Percentiles rank a stretch among this genome's conserved stretches.
Conservation (phyloP, 75 land plant genomes). For the Isoetes taiwanensis region DNA sequence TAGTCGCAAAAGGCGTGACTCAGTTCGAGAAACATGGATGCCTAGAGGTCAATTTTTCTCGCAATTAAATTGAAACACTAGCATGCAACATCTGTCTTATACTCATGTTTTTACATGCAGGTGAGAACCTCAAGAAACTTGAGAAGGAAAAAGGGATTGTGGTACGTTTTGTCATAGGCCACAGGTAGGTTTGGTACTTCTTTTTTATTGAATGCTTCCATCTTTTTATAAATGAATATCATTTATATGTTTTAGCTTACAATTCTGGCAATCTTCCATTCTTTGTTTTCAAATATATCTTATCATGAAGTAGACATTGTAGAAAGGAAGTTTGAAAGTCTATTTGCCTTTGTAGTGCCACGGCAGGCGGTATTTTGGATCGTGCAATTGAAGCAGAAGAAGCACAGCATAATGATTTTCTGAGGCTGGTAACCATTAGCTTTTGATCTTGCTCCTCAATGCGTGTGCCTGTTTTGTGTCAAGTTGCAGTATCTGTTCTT, state of each 20-base stretch:
- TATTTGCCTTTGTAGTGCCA: not conserved
- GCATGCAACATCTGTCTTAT: not conserved
- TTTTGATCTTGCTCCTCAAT: too few species aligned
- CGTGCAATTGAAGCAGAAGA: conserved; percentile 2
- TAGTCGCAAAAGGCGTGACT: not conserved
- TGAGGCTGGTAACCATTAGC: conserved; percentile 3
- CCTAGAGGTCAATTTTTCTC: not conserved
- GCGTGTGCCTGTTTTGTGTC: too few species aligned
- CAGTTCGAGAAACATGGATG: conserved; percentile 6
- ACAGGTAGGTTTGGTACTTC: not conserved
- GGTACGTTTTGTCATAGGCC: not conserved
- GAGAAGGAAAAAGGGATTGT: conserved; percentile 5
- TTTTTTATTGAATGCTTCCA: too few species aligned
- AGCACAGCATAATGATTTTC: conserved; percentile 2
- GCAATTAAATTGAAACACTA: not conserved
- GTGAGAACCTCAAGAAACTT: not conserved
- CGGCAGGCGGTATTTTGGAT: conserved; percentile 2
- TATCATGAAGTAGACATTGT: too few species aligned
- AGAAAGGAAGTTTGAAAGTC: too few species aligned
- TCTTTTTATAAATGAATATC: too few species aligned
- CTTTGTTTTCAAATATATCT: too few species aligned
- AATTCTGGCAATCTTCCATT: too few species aligned
- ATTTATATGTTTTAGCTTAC: too few species aligned
- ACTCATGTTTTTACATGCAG: not conserved
- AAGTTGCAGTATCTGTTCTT: too few species aligned